Percentiles rank a stretch among this genome's conserved stretches.
These are phyloP conservation scores for Echium plantagineum DNA, from an alignment of 257 asterid genomes.

Conservation along the genomic window DNA sequence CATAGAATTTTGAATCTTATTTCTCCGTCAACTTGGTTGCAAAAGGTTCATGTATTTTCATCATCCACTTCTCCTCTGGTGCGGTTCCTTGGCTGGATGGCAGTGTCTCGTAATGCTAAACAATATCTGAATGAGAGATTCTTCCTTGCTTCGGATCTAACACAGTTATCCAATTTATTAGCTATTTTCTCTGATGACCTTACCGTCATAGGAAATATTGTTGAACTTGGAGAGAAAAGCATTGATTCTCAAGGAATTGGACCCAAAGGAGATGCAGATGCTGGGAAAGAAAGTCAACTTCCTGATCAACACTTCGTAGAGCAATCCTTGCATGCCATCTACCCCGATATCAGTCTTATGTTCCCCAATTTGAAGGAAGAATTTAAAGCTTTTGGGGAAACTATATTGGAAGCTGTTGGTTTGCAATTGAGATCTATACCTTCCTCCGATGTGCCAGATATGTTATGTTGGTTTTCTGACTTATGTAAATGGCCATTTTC, in stretches of 20 bases:
- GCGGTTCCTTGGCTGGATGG: conserved; percentile 95
- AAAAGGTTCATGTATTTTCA: conserved; percentile 58
- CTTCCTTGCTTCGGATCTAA: conserved; percentile 80
- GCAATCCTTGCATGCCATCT: conserved; percentile 49
- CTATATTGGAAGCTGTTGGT: conserved; percentile 83
- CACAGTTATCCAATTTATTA: conserved; percentile 55
- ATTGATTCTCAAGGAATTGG: conserved; percentile 25
- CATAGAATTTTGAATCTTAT: conserved; percentile 74
- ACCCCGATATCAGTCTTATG: conserved; percentile 60
- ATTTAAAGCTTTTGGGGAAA: conserved; percentile 77
- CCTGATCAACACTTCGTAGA: conserved; percentile 30
- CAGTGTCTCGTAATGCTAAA: conserved; percentile 73
- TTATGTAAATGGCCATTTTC: conserved; percentile 81
- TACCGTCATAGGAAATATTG: conserved; percentile 40
- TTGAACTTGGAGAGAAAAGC: conserved; percentile 33
- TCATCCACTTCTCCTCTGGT: conserved; percentile 71
- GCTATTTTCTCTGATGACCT: conserved; percentile 84
- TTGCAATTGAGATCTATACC: conserved; percentile 82
- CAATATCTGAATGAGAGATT: conserved; percentile 74
- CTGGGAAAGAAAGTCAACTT: conserved; percentile 24
- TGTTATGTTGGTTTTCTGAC: conserved; percentile 85
- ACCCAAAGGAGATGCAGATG: conserved; percentile 17
- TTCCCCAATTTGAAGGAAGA: conserved; percentile 77
- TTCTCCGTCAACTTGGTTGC: conserved; percentile 76
- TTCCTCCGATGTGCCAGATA: conserved; percentile 60